phyloP scores from a whole-genome alignment of 805 yeast species.

The Wickerhamiella occidentalis region DNA sequence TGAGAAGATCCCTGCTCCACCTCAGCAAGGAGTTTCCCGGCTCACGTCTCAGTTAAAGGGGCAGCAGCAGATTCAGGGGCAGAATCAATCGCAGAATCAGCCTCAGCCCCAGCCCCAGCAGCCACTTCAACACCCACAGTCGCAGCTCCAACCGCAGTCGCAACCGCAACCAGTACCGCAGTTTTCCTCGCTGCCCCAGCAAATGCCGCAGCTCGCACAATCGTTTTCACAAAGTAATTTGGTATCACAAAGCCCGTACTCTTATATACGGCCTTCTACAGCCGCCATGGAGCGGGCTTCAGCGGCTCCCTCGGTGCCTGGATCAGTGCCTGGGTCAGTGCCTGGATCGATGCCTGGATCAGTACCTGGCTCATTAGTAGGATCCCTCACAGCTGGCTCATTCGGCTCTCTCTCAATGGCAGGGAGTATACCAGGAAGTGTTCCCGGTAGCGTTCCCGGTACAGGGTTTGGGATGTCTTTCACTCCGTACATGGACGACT shows the following conservation, averaged over 20 bases:
- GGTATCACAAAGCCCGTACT: neutral
- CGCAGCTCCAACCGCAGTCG: too few species aligned
- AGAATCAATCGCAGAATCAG: neutral
- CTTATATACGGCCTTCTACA: constrained; percentile 5
- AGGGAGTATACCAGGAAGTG: constrained; percentile 5
- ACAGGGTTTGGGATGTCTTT: constrained; percentile 1
- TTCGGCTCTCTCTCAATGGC: neutral
- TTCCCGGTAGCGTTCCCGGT: constrained; percentile 3
- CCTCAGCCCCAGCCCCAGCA: too few species aligned
- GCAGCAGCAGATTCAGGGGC: neutral
- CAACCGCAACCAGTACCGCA: too few species aligned
- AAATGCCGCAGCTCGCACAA: neutral
- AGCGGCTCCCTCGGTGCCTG: neutral
- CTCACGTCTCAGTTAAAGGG: constrained; percentile 3
- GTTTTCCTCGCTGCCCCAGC: neutral
- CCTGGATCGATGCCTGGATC: neutral
- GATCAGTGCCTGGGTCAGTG: neutral
- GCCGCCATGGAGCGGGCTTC: constrained; percentile 10
- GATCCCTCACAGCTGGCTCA: neutral
- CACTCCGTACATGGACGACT: constrained; percentile 11
- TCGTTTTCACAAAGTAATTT: neutral
- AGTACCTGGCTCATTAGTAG: neutral
- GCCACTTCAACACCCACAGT: too few species aligned
- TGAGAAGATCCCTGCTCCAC: constrained; percentile 8
- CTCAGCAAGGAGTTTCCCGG: constrained; percentile 4